These are phyloP conservation scores for Schwanniomyces occidentalis DNA, from an alignment of 805 yeast genomes.

Conservation along the genomic window DNA sequence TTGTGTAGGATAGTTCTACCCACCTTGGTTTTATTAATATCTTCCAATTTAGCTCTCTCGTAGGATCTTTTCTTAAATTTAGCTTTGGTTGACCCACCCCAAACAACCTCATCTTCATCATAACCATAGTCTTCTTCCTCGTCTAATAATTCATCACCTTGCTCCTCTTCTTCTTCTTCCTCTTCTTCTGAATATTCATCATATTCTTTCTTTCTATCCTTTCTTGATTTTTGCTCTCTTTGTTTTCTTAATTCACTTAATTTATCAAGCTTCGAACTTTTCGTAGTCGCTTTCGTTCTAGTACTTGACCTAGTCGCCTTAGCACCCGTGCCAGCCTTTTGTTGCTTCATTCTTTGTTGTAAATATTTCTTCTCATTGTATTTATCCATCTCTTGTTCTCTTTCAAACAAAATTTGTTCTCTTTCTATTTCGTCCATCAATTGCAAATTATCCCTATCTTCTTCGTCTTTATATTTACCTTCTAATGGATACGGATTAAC, in stretches of 20 bases:
- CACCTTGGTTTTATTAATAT: slow-evolving; percentile 70
- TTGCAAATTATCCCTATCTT: slow-evolving; percentile 64
- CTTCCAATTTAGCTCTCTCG: slow-evolving; percentile 54
- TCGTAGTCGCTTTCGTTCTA: slow-evolving; percentile 33
- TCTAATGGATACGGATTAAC: slow-evolving; percentile 88
- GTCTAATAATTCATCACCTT: slow-evolving; percentile 45
- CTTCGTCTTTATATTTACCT: slow-evolving; percentile 83
- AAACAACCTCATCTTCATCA: slow-evolving; percentile 34
- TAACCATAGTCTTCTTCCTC: slow-evolving; percentile 30
- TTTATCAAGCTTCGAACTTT: slow-evolving; percentile 48
- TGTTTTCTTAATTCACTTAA: slow-evolving; percentile 74
- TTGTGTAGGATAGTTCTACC: slow-evolving; percentile 77
- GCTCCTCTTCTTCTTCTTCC: slow-evolving; percentile 49
- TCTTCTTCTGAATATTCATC: slow-evolving; percentile 39
- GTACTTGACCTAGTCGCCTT: slow-evolving; percentile 40
- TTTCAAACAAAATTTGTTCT: slow-evolving; percentile 86
- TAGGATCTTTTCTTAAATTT: slow-evolving; percentile 23
- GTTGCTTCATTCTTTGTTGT: slow-evolving; percentile 75
- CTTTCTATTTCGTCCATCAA: slow-evolving; percentile 90
- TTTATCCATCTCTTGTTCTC: slow-evolving; percentile 88
- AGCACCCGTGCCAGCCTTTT: slow-evolving; percentile 24
- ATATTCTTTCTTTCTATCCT: slow-evolving; percentile 34
- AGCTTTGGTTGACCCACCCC: slow-evolving; percentile 30
- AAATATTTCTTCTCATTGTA: slow-evolving; percentile 81
- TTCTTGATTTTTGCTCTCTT: slow-evolving; percentile 62